Evolutionary conservation across 148 eudicot species (phyloP).

Genomic region (Drosera capensis): DNA sequence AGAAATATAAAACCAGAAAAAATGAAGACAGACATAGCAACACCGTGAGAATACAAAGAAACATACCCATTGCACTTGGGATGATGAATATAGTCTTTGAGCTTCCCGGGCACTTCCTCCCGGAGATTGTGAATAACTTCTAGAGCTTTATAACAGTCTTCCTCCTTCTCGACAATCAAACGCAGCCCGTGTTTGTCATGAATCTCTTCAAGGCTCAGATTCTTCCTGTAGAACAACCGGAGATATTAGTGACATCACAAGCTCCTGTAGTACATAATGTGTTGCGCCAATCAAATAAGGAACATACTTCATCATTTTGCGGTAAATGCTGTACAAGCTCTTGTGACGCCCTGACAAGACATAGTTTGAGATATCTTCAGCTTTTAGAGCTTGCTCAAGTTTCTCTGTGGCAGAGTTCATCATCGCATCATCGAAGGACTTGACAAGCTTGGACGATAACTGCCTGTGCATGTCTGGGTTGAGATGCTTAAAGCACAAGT

Average conservation of each 20-base stretch:
- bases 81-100: constrained; percentile 67
- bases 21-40: neutral
- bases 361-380: constrained; percentile 36
- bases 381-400: constrained; percentile 51
- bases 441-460: constrained; percentile 53
- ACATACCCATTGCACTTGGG: constrained; percentile 89
- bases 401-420: constrained; percentile 48
- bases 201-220: constrained; percentile 63
- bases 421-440: constrained; percentile 59
- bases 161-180: constrained; percentile 78
- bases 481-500: constrained; percentile 64
- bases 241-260: neutral
- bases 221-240: constrained; percentile 42
- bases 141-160: constrained; percentile 78
- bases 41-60: neutral
- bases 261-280: neutral
- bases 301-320: constrained; percentile 79
- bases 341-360: constrained; percentile 79
- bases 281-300: constrained; percentile 8
- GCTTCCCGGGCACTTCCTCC: constrained; percentile 81
- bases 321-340: constrained; percentile 75
- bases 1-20: constrained; percentile 1
- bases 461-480: constrained; percentile 51
- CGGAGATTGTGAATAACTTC: constrained; percentile 61
- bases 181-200: constrained; percentile 91